phyloP scores from a whole-genome alignment of 495 filamentous ascomycete genomes.

The Melanomma pulvis-pyrius region DNA sequence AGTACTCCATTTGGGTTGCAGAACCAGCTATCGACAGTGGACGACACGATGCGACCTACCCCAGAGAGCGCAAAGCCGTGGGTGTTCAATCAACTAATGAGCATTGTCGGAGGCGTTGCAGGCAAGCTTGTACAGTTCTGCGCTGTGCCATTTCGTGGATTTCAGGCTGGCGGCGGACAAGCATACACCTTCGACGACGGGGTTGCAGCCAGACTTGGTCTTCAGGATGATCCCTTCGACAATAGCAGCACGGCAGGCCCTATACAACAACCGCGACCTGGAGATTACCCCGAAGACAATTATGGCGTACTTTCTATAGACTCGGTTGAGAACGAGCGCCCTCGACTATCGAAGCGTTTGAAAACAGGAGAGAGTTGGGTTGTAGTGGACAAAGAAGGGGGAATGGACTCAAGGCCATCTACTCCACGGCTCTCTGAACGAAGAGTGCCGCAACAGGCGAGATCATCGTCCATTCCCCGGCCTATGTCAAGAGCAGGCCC shows the following conservation, averaged over 20 bases:
- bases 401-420: slow-evolving; percentile 34
- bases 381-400: slow-evolving; percentile 57
- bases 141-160: slow-evolving; percentile 74
- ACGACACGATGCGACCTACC: background rate
- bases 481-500: slow-evolving; percentile 37
- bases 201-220: background rate
- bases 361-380: slow-evolving; percentile 69
- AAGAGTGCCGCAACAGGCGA: slow-evolving; percentile 15
- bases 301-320: slow-evolving; percentile 41
- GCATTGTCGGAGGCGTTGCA: slow-evolving; percentile 57
- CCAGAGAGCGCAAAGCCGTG: slow-evolving; percentile 33
- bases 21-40: background rate
- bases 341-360: slow-evolving; percentile 55
- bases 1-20: slow-evolving; percentile 6
- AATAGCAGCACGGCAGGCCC: background rate
- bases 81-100: slow-evolving; percentile 46
- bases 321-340: slow-evolving; percentile 40
- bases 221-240: slow-evolving; percentile 36
- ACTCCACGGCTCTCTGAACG: slow-evolving; percentile 35
- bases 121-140: slow-evolving; percentile 85
- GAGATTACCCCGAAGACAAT: slow-evolving; percentile 49
- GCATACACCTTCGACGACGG: slow-evolving; percentile 57
- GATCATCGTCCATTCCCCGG: slow-evolving; percentile 37
- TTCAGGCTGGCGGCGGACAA: slow-evolving; percentile 79
- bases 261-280: slow-evolving; percentile 48